These are phyloP conservation scores for Yarrowia sp. DNA, from an alignment of 805 yeast species.

Conservation along the genomic window DNA sequence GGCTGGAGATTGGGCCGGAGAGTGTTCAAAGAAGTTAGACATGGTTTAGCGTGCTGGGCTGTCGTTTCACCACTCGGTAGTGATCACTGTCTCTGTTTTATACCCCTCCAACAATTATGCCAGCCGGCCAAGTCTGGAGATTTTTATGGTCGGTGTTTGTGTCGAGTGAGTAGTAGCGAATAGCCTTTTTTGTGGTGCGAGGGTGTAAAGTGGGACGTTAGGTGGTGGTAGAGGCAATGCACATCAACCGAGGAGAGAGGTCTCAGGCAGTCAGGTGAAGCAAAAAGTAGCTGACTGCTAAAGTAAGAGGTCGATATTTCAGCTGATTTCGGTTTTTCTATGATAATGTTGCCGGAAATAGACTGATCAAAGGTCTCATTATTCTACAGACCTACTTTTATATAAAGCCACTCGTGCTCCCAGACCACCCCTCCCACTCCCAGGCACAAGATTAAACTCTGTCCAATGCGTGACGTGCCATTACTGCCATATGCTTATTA, in stretches of 20 bases:
- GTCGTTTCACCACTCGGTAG: neutral
- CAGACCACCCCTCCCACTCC: conserved; percentile 12
- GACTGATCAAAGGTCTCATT: neutral
- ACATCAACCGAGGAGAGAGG: neutral
- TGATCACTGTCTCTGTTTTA: conserved; percentile 10
- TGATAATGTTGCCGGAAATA: neutral
- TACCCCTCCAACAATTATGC: conserved; percentile 23
- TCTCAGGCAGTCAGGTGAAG: neutral
- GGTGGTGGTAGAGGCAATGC: neutral
- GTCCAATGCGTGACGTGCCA: conserved; percentile 22
- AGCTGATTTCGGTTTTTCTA: neutral
- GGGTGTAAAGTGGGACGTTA: neutral
- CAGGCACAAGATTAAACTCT: conserved; percentile 22
- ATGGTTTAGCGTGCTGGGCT: neutral
- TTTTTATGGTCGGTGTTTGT: conserved; percentile 10
- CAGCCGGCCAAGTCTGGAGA: conserved; percentile 20
- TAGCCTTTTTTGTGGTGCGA: conserved; percentile 18
- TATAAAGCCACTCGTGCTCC: neutral
- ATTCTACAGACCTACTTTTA: neutral
- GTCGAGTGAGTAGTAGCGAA: conserved; percentile 21
- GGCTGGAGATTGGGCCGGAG: conserved; percentile 18
- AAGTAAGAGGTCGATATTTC: neutral
- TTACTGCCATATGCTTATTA: neutral
- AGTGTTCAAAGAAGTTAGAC: conserved; percentile 22
- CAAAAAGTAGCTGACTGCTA: neutral